Evolutionary conservation across 2,329 filamentous ascomycete species (phyloP).

Genomic region (Trichoderma semiorbis): DNA sequence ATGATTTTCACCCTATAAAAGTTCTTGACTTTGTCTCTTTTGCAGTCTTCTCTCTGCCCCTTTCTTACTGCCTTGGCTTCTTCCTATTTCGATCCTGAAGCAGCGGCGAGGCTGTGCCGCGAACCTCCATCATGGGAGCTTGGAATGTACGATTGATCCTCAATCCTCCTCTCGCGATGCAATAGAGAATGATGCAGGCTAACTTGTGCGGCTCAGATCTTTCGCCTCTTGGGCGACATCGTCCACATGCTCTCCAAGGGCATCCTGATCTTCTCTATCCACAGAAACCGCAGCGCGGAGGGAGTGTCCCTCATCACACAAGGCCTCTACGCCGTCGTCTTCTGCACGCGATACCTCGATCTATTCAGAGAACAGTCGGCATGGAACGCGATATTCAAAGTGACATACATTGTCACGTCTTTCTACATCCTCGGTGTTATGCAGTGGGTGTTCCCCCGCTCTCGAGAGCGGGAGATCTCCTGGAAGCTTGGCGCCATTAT

Average conservation of each 20-base stretch:
- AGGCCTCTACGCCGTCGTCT: constrained; percentile 80
- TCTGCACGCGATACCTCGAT: constrained; percentile 82
- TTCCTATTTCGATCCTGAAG: not conserved
- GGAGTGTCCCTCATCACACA: constrained; percentile 92
- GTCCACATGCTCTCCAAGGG: constrained; percentile 83
- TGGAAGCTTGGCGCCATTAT: constrained; percentile 82
- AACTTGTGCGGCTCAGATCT: constrained; percentile 40
- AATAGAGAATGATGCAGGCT: not conserved
- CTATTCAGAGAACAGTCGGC: constrained; percentile 56
- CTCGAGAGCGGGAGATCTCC: constrained; percentile 85
- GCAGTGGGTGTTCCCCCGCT: constrained; percentile 80
- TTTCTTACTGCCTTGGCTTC: not conserved
- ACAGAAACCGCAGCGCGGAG: constrained; percentile 82
- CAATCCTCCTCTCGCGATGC: not conserved
- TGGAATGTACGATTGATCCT: constrained; percentile 36
- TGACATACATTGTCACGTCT: constrained; percentile 81
- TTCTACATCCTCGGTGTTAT: constrained; percentile 86
- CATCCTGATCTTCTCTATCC: constrained; percentile 87
- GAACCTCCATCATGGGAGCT: constrained; percentile 34
- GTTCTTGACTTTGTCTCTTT: not conserved
- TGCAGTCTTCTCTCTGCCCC: not conserved
- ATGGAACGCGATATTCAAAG: constrained; percentile 82
- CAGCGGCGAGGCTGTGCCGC: constrained; percentile 17
- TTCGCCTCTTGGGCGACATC: constrained; percentile 79
- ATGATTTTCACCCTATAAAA: not conserved